phyloP scores from a whole-genome alignment of 805 yeast species.

The Kurtzmaniella cleridarum region DNA sequence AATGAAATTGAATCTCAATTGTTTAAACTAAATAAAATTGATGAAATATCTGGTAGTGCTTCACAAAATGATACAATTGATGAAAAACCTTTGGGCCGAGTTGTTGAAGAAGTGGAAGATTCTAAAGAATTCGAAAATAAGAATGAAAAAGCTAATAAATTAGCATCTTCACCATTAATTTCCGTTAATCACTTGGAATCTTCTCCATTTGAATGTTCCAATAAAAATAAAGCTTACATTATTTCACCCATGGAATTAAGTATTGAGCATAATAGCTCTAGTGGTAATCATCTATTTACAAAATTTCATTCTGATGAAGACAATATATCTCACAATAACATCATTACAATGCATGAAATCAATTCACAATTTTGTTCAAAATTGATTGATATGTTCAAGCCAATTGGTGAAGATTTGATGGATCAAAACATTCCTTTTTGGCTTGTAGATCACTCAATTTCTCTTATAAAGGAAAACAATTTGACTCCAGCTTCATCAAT shows the following conservation, averaged over 20 bases:
- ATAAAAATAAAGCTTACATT: background rate
- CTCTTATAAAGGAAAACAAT: background rate
- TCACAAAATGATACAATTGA: too few relatives aligned
- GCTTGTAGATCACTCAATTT: slow-evolving; percentile 8
- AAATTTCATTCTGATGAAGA: background rate
- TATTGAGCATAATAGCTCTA: background rate
- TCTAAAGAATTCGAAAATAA: background rate
- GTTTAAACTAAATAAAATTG: slow-evolving; percentile 20
- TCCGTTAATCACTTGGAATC: background rate
- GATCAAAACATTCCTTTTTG: slow-evolving; percentile 13
- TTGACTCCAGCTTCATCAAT: slow-evolving; percentile 13
- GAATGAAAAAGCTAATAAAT: background rate
- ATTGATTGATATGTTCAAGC: background rate
- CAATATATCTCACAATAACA: background rate
- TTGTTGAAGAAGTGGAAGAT: background rate
- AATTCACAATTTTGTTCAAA: background rate
- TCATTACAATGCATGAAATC: background rate
- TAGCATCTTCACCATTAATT: background rate
- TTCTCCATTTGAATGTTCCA: background rate
- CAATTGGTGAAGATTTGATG: background rate
- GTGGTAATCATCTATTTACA: slow-evolving; percentile 1
- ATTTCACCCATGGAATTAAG: slow-evolving; percentile 1
- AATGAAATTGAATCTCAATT: slow-evolving; percentile 33
- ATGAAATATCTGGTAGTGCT: slow-evolving; percentile 11
- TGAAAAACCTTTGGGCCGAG: too few relatives aligned